Percentiles rank a stretch among this genome's conserved stretches.
phyloP scores from a whole-genome alignment of 148 eudicot species.

The Chenopodium berlandieri region DNA sequence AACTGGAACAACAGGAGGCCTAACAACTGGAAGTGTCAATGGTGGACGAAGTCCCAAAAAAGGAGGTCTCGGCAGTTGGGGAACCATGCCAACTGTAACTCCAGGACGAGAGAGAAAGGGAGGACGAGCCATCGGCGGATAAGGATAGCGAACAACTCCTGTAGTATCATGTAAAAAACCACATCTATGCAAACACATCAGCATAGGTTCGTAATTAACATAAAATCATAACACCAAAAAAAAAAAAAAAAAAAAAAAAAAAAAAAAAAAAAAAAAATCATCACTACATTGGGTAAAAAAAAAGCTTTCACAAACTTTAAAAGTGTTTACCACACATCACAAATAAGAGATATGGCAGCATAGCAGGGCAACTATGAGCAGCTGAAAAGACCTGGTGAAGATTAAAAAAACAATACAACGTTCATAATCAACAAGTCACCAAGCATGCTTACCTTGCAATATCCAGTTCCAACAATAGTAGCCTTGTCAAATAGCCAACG shows the following conservation, averaged over 20 bases:
- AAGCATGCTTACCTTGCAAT: slow-evolving; percentile 66
- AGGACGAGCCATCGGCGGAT: slow-evolving; percentile 60
- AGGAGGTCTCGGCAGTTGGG: slow-evolving; percentile 66
- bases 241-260: background rate
- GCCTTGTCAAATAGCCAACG: slow-evolving; percentile 63
- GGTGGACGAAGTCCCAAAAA: slow-evolving; percentile 64
- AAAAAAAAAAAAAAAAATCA: background rate
- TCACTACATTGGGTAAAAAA: slow-evolving; percentile 1
- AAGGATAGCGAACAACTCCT: slow-evolving; percentile 76
- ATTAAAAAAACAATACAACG: slow-evolving; percentile 45
- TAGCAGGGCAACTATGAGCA: slow-evolving; percentile 75
- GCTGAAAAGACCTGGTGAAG: slow-evolving; percentile 78
- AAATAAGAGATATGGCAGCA: slow-evolving; percentile 76
- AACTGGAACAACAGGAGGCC: slow-evolving; percentile 57
- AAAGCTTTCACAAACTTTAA: slow-evolving; percentile 27
- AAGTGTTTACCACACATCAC: slow-evolving; percentile 69
- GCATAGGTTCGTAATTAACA: slow-evolving; percentile 34
- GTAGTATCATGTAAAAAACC: slow-evolving; percentile 46
- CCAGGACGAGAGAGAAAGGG: slow-evolving; percentile 61
- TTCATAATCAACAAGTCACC: slow-evolving; percentile 45
- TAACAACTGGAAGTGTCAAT: slow-evolving; percentile 47
- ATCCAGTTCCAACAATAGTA: slow-evolving; percentile 55
- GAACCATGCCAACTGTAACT: slow-evolving; percentile 48
- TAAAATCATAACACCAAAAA: background rate
- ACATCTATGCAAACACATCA: slow-evolving; percentile 69